Evolutionary conservation across 176 grass and related monocot genomes (phyloP), one percentile per base, ranked within the genome.

Genomic region (bread wheat (Triticum aestivum)): DNA sequence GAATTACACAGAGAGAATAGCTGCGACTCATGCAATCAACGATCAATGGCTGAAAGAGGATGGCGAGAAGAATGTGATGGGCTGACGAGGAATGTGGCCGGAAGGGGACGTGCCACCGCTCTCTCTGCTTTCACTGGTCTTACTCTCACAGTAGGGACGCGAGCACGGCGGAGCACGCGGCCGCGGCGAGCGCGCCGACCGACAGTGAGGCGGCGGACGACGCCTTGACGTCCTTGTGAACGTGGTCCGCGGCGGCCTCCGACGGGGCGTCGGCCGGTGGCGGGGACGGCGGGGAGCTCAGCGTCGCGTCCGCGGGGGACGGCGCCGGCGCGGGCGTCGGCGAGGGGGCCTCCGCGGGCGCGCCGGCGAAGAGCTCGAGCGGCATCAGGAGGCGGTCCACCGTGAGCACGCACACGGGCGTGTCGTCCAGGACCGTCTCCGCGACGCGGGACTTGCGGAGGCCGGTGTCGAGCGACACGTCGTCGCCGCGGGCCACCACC

Each of bases 321-420:
- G 93, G 84, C 15, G 67, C 78, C 38, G 38, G 26, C 9, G 86
- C 70, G 9, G 88, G 81, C 18, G 85, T 38, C 44, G 84, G 32
- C 10, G 71, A 63, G 56, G 90, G 92, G 3, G 91, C 79, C 1
- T 83, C 75, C 2, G 84, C 84, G 1, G 85, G 84, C 15, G 82
- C 85, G 4, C 54, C 90, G 14, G 83, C 90, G 68, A 91, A 97
- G 79, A 98, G 94, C 63, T 98, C 96, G 4, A 67, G 26, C 2
- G 96, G 96, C 51, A 94, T 75, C 4, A 98, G 75, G 58, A 98
- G 81, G 70, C 15, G 94, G n/a, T 96, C 92, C 42, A 96, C 86
- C 0, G 90, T 91, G 82, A 96, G 82, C 83, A 98, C 56, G 73
- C 69, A 90, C 24, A 96, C 90, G 0, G 96, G 96, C 56, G 89